A percentile compares a stretch with the other conserved stretches of the same genome.
These are phyloP conservation scores for Crotalaria pallida DNA, from an alignment of 306 rosid species.

Conservation along the genomic window DNA sequence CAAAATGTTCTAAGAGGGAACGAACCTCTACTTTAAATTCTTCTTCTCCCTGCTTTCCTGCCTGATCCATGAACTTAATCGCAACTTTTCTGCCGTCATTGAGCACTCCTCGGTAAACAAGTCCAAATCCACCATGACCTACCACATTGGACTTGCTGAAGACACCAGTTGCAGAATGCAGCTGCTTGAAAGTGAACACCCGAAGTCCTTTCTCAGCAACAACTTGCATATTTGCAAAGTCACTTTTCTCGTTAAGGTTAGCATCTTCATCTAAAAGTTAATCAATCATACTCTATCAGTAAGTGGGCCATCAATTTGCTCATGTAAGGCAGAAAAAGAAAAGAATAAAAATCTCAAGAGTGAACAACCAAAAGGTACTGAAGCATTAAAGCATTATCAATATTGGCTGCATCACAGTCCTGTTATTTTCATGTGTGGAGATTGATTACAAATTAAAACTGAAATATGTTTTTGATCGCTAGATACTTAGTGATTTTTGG, in stretches of 20 bases:
- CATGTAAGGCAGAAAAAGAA: not conserved
- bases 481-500: too few relatives aligned
- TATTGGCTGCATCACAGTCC: not conserved
- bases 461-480: not conserved
- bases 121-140: conserved; percentile 88
- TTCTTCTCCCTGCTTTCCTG: conserved; percentile 90
- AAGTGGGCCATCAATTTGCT: conserved; percentile 22
- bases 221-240: conserved; percentile 51
- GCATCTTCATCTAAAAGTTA: conserved; percentile 44
- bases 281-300: conserved; percentile 15
- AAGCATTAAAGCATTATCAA: not conserved
- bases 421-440: not conserved
- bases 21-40: conserved; percentile 88
- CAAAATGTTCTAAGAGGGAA: conserved; percentile 12
- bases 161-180: conserved; percentile 82
- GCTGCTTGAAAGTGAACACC: conserved; percentile 86
- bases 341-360: not conserved
- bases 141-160: conserved; percentile 89
- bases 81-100: conserved; percentile 82
- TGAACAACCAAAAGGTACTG: not conserved
- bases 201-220: conserved; percentile 61
- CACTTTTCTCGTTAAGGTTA: conserved; percentile 37
- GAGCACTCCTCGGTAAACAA: conserved; percentile 83
- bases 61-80: conserved; percentile 83
- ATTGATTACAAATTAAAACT: not conserved